These are phyloP conservation scores for Paecilomyces sp. DNA, from an alignment of 2,329 filamentous ascomycete genomes.

Conservation along the genomic window DNA sequence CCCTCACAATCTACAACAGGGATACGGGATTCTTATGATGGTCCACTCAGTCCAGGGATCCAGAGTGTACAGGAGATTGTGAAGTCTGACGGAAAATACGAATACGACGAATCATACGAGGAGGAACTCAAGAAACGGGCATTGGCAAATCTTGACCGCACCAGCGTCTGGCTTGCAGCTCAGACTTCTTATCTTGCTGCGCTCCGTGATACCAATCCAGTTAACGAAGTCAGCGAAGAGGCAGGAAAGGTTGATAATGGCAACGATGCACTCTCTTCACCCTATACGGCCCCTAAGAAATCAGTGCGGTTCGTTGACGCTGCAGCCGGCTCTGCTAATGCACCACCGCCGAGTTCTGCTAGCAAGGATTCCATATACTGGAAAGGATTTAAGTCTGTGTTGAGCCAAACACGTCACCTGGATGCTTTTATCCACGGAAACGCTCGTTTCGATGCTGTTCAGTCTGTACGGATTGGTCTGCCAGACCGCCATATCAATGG, in stretches of 20 bases:
- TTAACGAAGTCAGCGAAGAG: conserved; percentile 34
- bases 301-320: conserved; percentile 25
- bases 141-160: conserved; percentile 72
- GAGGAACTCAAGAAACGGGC: conserved; percentile 65
- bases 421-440: conserved; percentile 83
- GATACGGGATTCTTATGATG: conserved; percentile 14
- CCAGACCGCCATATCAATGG: conserved; percentile 68
- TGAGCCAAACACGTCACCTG: conserved; percentile 55
- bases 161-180: conserved; percentile 75
- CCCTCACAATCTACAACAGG: conserved; percentile 30
- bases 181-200: conserved; percentile 71
- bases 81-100: conserved; percentile 58
- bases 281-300: conserved; percentile 15
- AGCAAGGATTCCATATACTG: conserved; percentile 76
- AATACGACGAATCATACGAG: conserved; percentile 70
- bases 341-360: conserved; percentile 30
- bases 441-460: conserved; percentile 79
- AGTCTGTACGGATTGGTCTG: conserved; percentile 71
- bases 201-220: conserved; percentile 50
- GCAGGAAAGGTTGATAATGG: conserved; percentile 14
- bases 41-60: conserved; percentile 18
- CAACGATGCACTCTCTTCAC: conserved; percentile 10
- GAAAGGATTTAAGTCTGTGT: conserved; percentile 72
- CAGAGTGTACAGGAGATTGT: conserved; percentile 45
- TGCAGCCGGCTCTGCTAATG: conserved; percentile 32